Base-by-base conservation (phyloP, 768 basidiomycete genomes). In the Antrodiella citrinella region DNA sequence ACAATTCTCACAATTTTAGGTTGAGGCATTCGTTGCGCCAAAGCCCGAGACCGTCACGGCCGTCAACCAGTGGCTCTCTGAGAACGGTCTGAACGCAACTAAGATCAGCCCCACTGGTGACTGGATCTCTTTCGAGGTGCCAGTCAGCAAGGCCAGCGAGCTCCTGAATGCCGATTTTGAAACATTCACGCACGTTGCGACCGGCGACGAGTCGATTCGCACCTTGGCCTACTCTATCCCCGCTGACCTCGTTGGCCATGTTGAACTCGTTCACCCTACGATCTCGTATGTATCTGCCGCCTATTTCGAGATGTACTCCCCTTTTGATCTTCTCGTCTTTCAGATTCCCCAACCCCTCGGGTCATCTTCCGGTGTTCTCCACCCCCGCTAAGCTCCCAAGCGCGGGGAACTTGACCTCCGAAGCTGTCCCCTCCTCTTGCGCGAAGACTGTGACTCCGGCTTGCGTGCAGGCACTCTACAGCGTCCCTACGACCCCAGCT, bases 141-240 rank as follows among this genome's bases (percentile, higher is more conserved):
- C 64, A 3, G 65, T 65, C 26, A 54, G 54, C 51, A 55, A 62
- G 50, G 65, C 64, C 4, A 65, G 65, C 49, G 56, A 57, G 21
- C 52, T 64, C 21, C 55, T 67, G 39, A 56, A 59, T 35, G 57
- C 64, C 26, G 49, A 64, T 21, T 67, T 62, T 54, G 48, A 56
- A 2, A 43, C 55, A 25, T 67, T 62, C 56, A 57, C 50, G 2
- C 57, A 65, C 45, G 51, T 52, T 2, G 38, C 39, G 12, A 61
- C 53, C 15, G 59, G 57, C 11, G 44, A 54, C 20, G 43, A 58
- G 45, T 47, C 48, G 13, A 50, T 65, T 25, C 65, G 64, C 12
- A 67, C 65, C 7, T 54, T 65, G 9, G 53, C 56, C 3, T 67
- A 67, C 52, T 64, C 64, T 10, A 60, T 67, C 44, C 65, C 65